Evolutionary conservation across 2,329 filamentous ascomycete genomes (phyloP).

Genomic region (Ceratocystis destructans): DNA sequence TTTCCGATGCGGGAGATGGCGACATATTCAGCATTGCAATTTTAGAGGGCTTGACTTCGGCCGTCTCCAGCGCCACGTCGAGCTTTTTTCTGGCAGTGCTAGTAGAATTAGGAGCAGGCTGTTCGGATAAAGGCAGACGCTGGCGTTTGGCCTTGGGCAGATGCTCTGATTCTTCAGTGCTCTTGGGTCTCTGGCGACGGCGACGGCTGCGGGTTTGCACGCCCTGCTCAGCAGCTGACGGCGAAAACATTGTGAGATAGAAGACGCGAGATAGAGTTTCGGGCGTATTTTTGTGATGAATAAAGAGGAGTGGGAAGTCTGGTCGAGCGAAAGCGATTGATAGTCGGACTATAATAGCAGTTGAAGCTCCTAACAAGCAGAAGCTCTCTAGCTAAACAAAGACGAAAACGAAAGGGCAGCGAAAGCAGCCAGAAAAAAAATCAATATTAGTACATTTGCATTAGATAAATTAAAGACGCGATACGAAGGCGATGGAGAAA

Average conservation of each 20-base stretch:
- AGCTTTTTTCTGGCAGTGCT: constrained; percentile 23
- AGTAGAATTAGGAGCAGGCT: constrained; percentile 22
- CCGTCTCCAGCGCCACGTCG: constrained; percentile 38
- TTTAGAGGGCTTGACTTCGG: constrained; percentile 43
- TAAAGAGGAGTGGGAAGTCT: not conserved
- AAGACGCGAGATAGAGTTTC: not conserved
- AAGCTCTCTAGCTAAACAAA: constrained; percentile 12
- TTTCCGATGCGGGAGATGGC: constrained; percentile 23
- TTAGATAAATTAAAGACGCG: not conserved
- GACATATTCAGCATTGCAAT: constrained; percentile 30
- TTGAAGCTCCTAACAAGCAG: constrained; percentile 2
- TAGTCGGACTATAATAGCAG: not conserved
- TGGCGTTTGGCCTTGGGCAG: constrained; percentile 52
- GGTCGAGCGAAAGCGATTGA: not conserved
- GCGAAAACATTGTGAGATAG: constrained; percentile 41
- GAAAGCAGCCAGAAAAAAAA: constrained; percentile 6
- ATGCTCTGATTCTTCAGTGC: constrained; percentile 39
- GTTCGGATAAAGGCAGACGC: constrained; percentile 43
- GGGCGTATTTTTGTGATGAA: not conserved
- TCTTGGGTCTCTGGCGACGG: constrained; percentile 46
- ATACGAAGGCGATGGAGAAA: not conserved
- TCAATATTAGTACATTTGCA: constrained; percentile 12
- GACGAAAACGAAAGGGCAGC: constrained; percentile 6
- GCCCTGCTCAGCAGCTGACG: constrained; percentile 35
- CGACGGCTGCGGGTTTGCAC: constrained; percentile 36